Conservation (phyloP, 2,329 filamentous ascomycete species). For the Colletotrichum cereale region DNA sequence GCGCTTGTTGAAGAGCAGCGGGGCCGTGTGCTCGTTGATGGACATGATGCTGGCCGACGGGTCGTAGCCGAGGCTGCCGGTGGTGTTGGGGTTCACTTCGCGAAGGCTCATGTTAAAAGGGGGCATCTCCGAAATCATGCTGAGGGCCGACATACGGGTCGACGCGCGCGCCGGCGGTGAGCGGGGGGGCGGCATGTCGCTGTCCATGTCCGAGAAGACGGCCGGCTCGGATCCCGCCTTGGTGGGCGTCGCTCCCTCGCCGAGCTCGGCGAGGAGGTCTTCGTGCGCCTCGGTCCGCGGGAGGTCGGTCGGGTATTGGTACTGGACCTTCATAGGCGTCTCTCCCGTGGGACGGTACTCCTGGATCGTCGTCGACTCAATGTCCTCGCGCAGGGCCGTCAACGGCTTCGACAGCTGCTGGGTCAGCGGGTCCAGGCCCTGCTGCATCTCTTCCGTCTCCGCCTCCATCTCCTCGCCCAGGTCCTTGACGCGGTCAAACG, state of each 20-base stretch:
- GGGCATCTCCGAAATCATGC: conserved; percentile 40
- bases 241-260: conserved; percentile 49
- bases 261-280: conserved; percentile 56
- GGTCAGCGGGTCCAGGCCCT: conserved; percentile 72
- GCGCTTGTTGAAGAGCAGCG: conserved; percentile 59
- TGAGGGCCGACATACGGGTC: conserved; percentile 38
- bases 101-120: conserved; percentile 62
- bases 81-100: conserved; percentile 62
- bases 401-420: conserved; percentile 76
- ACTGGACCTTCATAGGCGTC: conserved; percentile 85
- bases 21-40: conserved; percentile 58
- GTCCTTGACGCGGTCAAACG: conserved; percentile 75
- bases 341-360: conserved; percentile 89
- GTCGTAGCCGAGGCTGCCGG: conserved; percentile 60
- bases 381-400: conserved; percentile 75
- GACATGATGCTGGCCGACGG: conserved; percentile 57
- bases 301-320: conserved; percentile 83
- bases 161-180: conserved; percentile 34
- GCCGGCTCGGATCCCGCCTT: conserved; percentile 41
- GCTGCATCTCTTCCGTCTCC: conserved; percentile 69
- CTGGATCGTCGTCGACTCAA: conserved; percentile 73
- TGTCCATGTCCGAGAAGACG: conserved; percentile 58
- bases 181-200: conserved; percentile 15
- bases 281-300: conserved; percentile 76
- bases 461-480: conserved; percentile 77